Base-by-base conservation (phyloP, 768 basidiomycete species). In the Leccinellum luteum region DNA sequence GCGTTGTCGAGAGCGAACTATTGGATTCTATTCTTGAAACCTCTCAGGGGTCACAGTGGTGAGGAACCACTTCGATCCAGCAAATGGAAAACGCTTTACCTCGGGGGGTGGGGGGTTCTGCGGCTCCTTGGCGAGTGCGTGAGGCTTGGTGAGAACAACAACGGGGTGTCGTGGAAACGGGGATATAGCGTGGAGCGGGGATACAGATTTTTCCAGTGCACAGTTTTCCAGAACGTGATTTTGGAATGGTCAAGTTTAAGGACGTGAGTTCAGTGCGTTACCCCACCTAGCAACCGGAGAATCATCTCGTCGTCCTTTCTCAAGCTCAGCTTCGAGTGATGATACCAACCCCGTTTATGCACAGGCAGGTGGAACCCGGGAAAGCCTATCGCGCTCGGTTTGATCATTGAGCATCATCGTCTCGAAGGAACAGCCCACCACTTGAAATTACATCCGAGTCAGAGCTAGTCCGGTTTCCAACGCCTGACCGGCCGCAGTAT, bases 261-360 rank as follows among this genome's bases (percentile, higher is more conserved):
- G 48, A 27, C 43, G 3, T 3, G 41, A 27, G 34, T 19, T 32
- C 30, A 27, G 35, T 3, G 32, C 21, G 5, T 2, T 3, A 13
- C 31, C 50, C 30, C 25, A 48, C 64, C 60, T 32, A 55, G 55
- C 7, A 64, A 14, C 38, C 1, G 10, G 35, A 58, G 59, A 23
- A 65, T 47, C 52, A 60, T 51, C 2, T 59, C 55, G 23, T 60
- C 61, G 15, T 51, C 53, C 48, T 60, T 63, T 48, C 61, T 53
- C 51, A 60, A n/a, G 21, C 25, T 58, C 57, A 31, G 60, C 57
- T 45, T 65, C 57, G 48, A 66, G n/a, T 10, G n/a, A n/a, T 66
- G 5, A 66, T 50, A 30, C 58, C 51, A 15, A 66, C 53, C 6
- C 7, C 34, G 3, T 34, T 17, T 31, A 60, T 32, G 1, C 28